Evolutionary conservation across 2,329 filamentous ascomycete species (phyloP), one percentile per base, ranked within the genome.

Genomic region (Ascocoryne sarcoides): DNA sequence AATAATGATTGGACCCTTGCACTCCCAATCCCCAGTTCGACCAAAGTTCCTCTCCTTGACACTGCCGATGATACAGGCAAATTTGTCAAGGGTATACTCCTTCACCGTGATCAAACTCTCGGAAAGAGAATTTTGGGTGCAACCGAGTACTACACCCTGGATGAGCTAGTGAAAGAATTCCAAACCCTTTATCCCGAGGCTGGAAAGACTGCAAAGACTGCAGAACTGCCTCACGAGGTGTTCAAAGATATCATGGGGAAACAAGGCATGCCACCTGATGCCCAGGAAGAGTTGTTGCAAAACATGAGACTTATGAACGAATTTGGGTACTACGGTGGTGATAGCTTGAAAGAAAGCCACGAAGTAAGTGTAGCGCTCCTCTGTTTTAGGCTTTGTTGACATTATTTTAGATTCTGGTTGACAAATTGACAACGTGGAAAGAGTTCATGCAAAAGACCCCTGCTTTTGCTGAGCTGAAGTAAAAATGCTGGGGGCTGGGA

Each of bases 241-340:
- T 75, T 65, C 55, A 64, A 64, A 46, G 52, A 50, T 5, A 56
- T 53, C 17, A 40, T 68, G 43, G 56, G 43, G n/a, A 36, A 51
- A 10, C 37, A 39, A n/a, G 64, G 65, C 5, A 37, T 64, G 47
- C 63, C 65, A 2, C 61, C 64, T 8, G 58, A 61, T 17, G 58
- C 60, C 49, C 61, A 63, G 15, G 61, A 70, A 42, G 73, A 77
- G 54, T 42, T 76, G 53, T 57, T 69, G 23, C 67, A 76, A 56
- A 77, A 73, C 44, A 67, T 73, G 56, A 57, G 66, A 30, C 60
- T 77, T 34, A 56, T 76, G 43, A 61, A 67, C 39, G 63, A 69
- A 16, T 69, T 64, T 20, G 72, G 73, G 0, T 77, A 77, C 47
- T 77, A 65, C 50, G 66, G 64, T 4, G 68, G 69, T 8, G 67